Base-by-base conservation (phyloP, 495 filamentous ascomycete species). In the Penicillium paradoxum region DNA sequence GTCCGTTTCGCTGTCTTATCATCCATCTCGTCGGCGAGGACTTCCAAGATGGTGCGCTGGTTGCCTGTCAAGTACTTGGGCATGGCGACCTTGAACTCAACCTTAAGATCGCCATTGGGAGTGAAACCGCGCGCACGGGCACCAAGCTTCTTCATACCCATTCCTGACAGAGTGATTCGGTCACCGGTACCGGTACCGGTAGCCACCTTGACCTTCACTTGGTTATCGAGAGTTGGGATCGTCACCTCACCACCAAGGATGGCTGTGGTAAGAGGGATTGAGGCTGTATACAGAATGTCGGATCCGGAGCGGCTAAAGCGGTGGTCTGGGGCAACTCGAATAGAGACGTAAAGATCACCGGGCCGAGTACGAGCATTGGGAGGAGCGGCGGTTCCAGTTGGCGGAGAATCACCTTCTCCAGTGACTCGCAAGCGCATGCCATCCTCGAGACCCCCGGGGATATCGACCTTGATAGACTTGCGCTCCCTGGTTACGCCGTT, bases 31-130 rank as follows among this genome's bases (percentile, higher is more conserved):
- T 98, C 91, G 25, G 93, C 93, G 39, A 98, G 80, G 76, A 97
- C 90, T 71, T 98, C 93, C 52, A 97, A 66, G 27, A 98, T 86
- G 0, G 86, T 90, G 32, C 95, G 80, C 73, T 97, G 92, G 69
- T 93, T 96, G 18, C 82, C 74, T 19, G 82, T 89, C 60, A 98
- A 75, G 61, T 90, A 95, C 70, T 95, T 97, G 11, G 93, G 93
- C 89, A 97, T 95, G 25, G 80, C 68, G 13, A 98, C 88, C 73
- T 90, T 92, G 76, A 95, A 97, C 68, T 97, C 95, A 7, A 98
- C 90, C 60, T 81, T 85, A 25, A 97, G 71, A 58, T 98, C 95
- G 62, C 91, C 91, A n/a, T 68, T 71, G 6, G 75, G 71, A 41
- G 44, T 69, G 52, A 72, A 72, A 30, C 70, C 77, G 43, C 79